Evolutionary conservation across 2,329 filamentous ascomycete species (phyloP), one percentile per base, ranked within the genome.

Genomic region (Mollisia scopiformis): DNA sequence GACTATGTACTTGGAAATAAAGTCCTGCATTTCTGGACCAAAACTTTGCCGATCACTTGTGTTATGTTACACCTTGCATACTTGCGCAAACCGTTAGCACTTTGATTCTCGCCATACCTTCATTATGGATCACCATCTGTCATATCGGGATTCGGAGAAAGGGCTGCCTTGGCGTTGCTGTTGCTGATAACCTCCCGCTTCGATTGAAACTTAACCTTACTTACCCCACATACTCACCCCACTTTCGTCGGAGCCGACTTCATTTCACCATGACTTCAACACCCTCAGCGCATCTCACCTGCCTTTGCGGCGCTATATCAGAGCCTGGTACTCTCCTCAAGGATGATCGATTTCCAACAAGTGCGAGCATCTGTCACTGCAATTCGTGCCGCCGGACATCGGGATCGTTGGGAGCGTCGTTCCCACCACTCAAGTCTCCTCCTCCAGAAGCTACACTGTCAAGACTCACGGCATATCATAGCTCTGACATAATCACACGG

Each of bases 231-330:
- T n/a, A n/a, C n/a, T n/a, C 8, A 39, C 37, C 37, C 37, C 37
- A 39, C 37, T 39, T 39, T 39, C 19, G 37, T 19, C 37, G 7
- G 7, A 39, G 16, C 16, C 4, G 7, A 39, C n/a, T n/a, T 2
- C 11, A n/a, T 14, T 52, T 52, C 28, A 52, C 19, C 28, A 50
- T 57, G 55, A 14, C 31, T 35, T 39, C 55, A 7, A 35, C 41
- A 27, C 39, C 41, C 28, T 57, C 43, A 39, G 19, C 55, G 4
- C 41, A 57, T 23, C 43, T 57, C 16, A 50, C 41, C 2, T 57
- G 55, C 41, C 55, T 57, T 28, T 57, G 55, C 25, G 55, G 50
- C 10, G 19, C 57, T 27, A 55, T 59, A 25, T 50, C 41, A 35
- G 52, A 21, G 27, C 51, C 52, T 37, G 58, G 51, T 6, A 35